Base-by-base conservation (phyloP, 75 land plant species). In the Larix kaempferi region DNA sequence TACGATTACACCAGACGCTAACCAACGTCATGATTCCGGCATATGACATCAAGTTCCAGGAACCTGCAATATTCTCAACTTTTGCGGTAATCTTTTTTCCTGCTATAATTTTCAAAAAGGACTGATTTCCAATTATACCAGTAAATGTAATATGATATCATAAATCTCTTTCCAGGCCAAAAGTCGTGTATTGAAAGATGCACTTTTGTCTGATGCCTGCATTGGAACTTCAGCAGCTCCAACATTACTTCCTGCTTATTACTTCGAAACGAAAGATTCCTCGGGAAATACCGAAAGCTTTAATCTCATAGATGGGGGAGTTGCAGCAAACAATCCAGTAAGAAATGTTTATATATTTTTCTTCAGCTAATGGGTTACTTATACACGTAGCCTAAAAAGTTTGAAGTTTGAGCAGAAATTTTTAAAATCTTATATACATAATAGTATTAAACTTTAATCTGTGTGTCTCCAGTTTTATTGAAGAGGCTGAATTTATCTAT, bases 1-100 rank as follows among this genome's bases (percentile, higher is more conserved):
- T 16, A 21, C 56, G 60, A 21, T n/a, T 92, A 76, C 65, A 74
- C n/a, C 56, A 90, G 16, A 80, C 92, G n/a, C 22, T 92, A 71
- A 90, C 95, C 0, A 78, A 86, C 26, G 72, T 90, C 25, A 81
- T 88, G 12, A 81, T 92, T 29, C 88, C 95, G 5, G 73, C 88
- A 17, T 92, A 86, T 74, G 95, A 92, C 54, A 79, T 88, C 75
- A 83, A 81, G 56, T 29, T 27, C 0, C 79, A 84, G 63, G 85
- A 92, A 49, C 92, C 92, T 3, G 82, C 82, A 3, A 88, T 88
- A 76, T 89, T 93, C 88, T 78, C 89, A 26, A 79, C 77, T 63
- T 82, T 64, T 71, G 66, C 73, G 86, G 88, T 88, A n/a, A 19
- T 44, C 2, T 16, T 57, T 74, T 5, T 19, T 26, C 27, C 27